Evolutionary conservation across 257 asterid genomes (phyloP), one percentile per base, ranked within the genome.

Genomic region (Solanum tarapatanum): DNA sequence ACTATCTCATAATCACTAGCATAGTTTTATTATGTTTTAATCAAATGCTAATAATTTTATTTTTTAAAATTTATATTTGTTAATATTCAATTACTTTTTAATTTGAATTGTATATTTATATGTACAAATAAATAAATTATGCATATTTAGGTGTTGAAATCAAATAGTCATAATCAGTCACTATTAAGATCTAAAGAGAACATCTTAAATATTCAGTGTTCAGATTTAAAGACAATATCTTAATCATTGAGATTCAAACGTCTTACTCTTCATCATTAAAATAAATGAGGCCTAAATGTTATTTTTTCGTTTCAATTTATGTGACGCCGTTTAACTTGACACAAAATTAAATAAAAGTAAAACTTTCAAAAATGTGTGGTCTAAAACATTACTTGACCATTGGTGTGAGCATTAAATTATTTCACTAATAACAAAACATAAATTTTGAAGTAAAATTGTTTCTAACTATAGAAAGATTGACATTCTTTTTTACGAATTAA

Each of bases 391-490:
- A 2, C 7, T 62, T 62, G 69, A 9, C 30, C 30, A 62, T 62
- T 62, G 6, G 0, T 23, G 6, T 23, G 26, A 0, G 0, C 12
- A 62, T 60, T 58, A 62, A 23, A 4, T 62, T 62, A 62, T 62
- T 4, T 4, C 26, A 62, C 26, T n/a, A 23, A 9, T 0, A 60
- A 8, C 13, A 60, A 60, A 21, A 23, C 3, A 60, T 1, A 0
- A 23, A 21, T 4, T 23, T 60, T 21, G 0, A 23, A 62, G 3
- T 62, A 62, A 60, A 4, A 23, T 0, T 23, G 0, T 60, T 0
- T 60, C 0, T 3, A 8, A 60, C 3, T 9, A 23, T 0, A 1
- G 0, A 60, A 60, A 60, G 6, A 60, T 58, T 58, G 6, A 58
- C 26, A 21, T 58, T 58, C 11, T 21, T 58, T 21, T 58, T 58